A percentile compares a stretch with the other conserved stretches of the same genome.
Conservation (phyloP, 306 rosid species). For the Glycine latifolia region DNA sequence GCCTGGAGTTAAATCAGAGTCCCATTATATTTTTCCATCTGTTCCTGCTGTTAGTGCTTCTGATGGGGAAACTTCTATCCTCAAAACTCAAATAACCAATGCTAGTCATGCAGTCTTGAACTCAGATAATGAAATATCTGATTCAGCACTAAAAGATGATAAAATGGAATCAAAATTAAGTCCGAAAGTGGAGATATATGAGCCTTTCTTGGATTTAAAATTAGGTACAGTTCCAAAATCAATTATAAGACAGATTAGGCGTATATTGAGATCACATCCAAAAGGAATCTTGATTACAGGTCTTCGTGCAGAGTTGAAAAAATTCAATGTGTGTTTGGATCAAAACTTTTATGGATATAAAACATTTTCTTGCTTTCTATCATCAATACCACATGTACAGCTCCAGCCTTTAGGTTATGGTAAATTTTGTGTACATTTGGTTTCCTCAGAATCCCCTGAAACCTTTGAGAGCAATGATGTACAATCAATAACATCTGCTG, state of each 20-base stretch:
- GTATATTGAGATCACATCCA: conserved; percentile 59
- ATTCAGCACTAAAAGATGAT: conserved; percentile 52
- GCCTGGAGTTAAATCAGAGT: conserved; percentile 67
- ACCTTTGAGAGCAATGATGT: too few species aligned
- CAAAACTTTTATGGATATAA: conserved; percentile 61
- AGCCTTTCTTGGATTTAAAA: conserved; percentile 54
- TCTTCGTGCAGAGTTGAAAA: conserved; percentile 58
- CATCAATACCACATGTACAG: conserved; percentile 58
- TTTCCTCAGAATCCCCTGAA: too few species aligned
- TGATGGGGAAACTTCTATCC: conserved; percentile 45
- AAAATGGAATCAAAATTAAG: conserved; percentile 31
- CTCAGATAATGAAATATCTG: conserved; percentile 62
- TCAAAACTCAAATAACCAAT: conserved; percentile 40
- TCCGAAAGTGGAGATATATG: conserved; percentile 47
- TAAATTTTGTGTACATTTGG: conserved; percentile 15
- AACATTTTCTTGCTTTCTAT: conserved; percentile 63
- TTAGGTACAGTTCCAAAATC: conserved; percentile 52
- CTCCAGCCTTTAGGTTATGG: conserved; percentile 51
- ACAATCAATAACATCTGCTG: conserved; percentile 27
- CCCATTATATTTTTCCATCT: conserved; percentile 53
- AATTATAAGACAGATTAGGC: conserved; percentile 48
- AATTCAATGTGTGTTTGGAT: conserved; percentile 46
- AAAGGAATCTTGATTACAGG: conserved; percentile 60
- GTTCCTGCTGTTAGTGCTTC: conserved; percentile 43
- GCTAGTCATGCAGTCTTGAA: conserved; percentile 25